Evolutionary conservation across 2,329 filamentous ascomycete species (phyloP).

Genomic region (Venturia carpophila): DNA sequence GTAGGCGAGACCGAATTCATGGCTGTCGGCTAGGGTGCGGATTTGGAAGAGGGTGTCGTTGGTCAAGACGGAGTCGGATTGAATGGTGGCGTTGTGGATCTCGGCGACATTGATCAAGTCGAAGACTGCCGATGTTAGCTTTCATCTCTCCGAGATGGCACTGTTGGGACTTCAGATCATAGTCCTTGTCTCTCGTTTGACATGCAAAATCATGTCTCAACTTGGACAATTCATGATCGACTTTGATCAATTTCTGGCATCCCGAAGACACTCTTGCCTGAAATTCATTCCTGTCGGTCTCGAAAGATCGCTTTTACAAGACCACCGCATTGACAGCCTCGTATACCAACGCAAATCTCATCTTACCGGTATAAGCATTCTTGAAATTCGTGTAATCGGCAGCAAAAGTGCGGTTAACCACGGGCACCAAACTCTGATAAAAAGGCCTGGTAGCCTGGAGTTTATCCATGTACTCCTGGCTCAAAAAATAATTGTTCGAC

Average conservation of each 20-base stretch:
- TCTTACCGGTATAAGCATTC: constrained; percentile 58
- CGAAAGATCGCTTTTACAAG: too few relatives aligned
- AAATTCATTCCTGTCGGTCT: too few relatives aligned
- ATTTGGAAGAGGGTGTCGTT: constrained; percentile 53
- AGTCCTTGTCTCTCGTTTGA: too few relatives aligned
- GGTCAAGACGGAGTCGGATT: constrained; percentile 52
- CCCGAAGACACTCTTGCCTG: too few relatives aligned
- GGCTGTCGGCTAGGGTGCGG: constrained; percentile 63
- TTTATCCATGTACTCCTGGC: constrained; percentile 41
- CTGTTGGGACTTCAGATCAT: too few relatives aligned
- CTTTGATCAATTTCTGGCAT: too few relatives aligned
- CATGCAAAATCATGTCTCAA: too few relatives aligned
- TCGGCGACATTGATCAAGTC: constrained; percentile 55
- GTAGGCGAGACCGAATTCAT: constrained; percentile 79
- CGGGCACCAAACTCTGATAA: constrained; percentile 45
- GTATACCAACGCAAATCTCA: neutral
- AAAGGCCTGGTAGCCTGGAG: constrained; percentile 45
- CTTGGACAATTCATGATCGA: too few relatives aligned
- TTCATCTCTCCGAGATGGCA: too few relatives aligned
- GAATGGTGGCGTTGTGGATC: constrained; percentile 58
- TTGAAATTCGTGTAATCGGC: constrained; percentile 46
- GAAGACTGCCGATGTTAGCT: constrained; percentile 35
- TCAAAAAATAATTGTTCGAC: constrained; percentile 52
- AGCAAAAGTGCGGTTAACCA: constrained; percentile 46
- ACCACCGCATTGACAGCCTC: too few relatives aligned